Evolutionary conservation across 169 alveolate genomes (phyloP), one percentile per base, ranked within the genome.

Genomic region (Cyclospora cayetanensis): DNA sequence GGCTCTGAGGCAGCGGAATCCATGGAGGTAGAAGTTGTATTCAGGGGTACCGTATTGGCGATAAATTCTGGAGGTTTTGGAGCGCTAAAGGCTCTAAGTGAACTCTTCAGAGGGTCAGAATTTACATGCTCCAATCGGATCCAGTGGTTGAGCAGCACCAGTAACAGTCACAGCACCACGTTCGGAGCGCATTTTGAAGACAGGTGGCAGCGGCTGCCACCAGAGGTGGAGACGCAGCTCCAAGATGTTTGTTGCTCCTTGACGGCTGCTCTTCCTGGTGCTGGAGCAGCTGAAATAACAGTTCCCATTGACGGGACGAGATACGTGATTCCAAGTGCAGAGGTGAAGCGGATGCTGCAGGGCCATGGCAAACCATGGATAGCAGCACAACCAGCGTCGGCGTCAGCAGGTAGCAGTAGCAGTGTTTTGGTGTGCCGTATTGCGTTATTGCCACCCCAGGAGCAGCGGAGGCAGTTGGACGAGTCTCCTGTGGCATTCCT

Each of bases 301-400:
- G 11, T 60, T 18, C 12, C 72, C n/a, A n/a, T 60, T 18, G n/a
- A n/a, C 34, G 72, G 29, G 35, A 60, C 29, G 35, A 11, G n/a
- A 11, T 60, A 60, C 29, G 7, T 60, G 7, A 29, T 60, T 4
- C 7, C 12, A 29, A 60, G 7, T 18, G 72, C 72, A 18, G 29
- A 60, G 11, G n/a, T 60, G 11, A 60, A 60, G 29, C 72, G 72
- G 34, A 4, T 60, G 72, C 72, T 60, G 72, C 34, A 60, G 72
- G 72, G 72, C 20, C 20, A n/a, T 22, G 72, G 72, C 20, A n/a
- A 60, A 11, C 72, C 72, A 4, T 60, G 72, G 72, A 18, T 60
- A 60, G 72, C 20, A 60, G 72, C 72, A n/a, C 72, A 9, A 18
- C 72, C 72, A 60, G 72, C 72, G n/a, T 22, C 72, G n/a, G 72